Base-by-base conservation (phyloP, 441 rosid genomes). In the Lepidium campestre region DNA sequence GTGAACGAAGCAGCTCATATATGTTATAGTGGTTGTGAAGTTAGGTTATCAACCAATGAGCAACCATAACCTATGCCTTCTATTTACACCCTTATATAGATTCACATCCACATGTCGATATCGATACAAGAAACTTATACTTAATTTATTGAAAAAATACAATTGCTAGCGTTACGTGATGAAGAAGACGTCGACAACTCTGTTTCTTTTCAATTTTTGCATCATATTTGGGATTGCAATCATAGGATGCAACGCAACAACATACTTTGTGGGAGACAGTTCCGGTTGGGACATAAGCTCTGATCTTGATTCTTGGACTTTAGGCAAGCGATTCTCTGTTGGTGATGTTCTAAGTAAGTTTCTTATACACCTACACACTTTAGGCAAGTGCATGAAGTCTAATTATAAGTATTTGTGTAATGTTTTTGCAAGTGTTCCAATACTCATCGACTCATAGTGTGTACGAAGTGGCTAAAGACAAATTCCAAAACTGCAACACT, bases 211-310 rank as follows among this genome's bases (percentile, higher is more conserved):
- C 34, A 60, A 15, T 40, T 4, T 77, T 12, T 75, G 67, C 14
- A 71, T 67, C 45, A 4, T 70, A 22, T 57, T 77, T 15, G 70
- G 77, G 52, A 47, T 55, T 20, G 31, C 19, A 34, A 70, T 75
- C 14, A 40, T 35, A 49, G 48, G 82, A 58, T 75, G 80, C 77
- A 39, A 72, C 13, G 80, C 80, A 17, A 79, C 93, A 1, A 80
- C 96, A 9, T 91, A 89, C 78, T 60, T 67, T 17, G 96, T 93
- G 2, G 97, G 97, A 2, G 99, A 86, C 68, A 81, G n/a, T 23
- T 81, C 99, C 0, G 97, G 96, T 6, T 91, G 99, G 99, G 97
- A 93, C 80, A 80, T 91, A 27, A 91, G 97, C 81, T 72, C 88
- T 1, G 75, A 84, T 75, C 86, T 94, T 34, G 85, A 77, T 40